Evolutionary conservation across 116 monocot genomes (phyloP), one percentile per base, ranked within the genome.

Genomic region (Trichopus zeylanicus): DNA sequence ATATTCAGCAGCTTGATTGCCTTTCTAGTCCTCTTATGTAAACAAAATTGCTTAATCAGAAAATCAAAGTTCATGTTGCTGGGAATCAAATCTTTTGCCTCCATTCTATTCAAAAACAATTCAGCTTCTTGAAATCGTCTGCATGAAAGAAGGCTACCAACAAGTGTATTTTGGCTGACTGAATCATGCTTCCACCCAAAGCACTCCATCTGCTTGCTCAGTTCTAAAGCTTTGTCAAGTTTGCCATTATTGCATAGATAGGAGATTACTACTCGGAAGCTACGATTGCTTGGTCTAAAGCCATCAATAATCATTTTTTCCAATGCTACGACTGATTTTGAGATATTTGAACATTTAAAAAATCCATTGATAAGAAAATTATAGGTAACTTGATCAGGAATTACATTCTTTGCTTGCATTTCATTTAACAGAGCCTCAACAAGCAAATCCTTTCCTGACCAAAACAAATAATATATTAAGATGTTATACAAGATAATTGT

Each of bases 291-390:
- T n/a, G 88, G 91, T 55, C 19, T 66, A 21, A 88, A 55, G 21
- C 71, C 70, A 38, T 77, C 55, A 47, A 31, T 35, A 26, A 91
- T 67, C 76, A 82, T 81, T n/a, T 56, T 60, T 69, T 80, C 29
- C 24, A 98, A 48, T 38, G 60, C 29, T 11, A 78, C 77, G 46
- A 85, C 61, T 31, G 82, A 71, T 59, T 63, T 76, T 25, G 57
- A 26, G 20, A 57, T 23, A 69, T 85, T 62, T 66, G 80, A 75
- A 69, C 75, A 72, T 56, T 72, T 88, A 52, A 65, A 61, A 67
- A 68, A 88, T 4, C 98, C 91, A 82, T 80, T 59, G 19, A 88
- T 52, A 39, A 98, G 70, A 51, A 98, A 73, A 76, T 91, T 75
- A 64, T 78, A 98, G 51, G 91, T 80, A 68, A 46, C 29, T 55